Conservation (phyloP, 805 yeast species). For the Saturnispora serradocipensis region DNA sequence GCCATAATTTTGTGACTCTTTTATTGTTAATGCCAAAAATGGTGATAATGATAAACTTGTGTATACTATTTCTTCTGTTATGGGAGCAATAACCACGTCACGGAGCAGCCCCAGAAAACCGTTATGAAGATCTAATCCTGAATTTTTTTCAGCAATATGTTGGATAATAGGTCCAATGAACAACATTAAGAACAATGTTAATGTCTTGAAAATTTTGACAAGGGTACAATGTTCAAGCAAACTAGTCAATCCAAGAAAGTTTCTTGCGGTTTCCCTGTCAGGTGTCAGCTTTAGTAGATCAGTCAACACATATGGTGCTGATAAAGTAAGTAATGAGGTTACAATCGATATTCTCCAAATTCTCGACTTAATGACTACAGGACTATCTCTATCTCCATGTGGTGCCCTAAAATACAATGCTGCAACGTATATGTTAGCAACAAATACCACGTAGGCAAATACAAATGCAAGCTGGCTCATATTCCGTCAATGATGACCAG, state of each 20-base stretch:
- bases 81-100: constrained; percentile 60
- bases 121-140: constrained; percentile 2
- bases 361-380: constrained; percentile 33
- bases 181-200: constrained; percentile 20
- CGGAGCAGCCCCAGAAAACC: constrained; percentile 26
- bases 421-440: constrained; percentile 40
- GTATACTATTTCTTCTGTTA: constrained; percentile 70
- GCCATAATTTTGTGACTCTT: neutral
- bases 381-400: constrained; percentile 32
- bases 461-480: constrained; percentile 11
- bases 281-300: constrained; percentile 12
- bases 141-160: neutral
- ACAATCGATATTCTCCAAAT: constrained; percentile 29
- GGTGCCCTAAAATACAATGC: constrained; percentile 28
- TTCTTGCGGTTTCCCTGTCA: constrained; percentile 1
- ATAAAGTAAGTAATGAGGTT: constrained; percentile 24
- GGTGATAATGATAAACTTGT: constrained; percentile 31
- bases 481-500: neutral
- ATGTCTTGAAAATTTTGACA: constrained; percentile 7
- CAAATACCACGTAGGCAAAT: constrained; percentile 21
- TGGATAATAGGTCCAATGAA: constrained; percentile 29
- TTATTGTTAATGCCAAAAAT: constrained; percentile 6
- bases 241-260: constrained; percentile 15
- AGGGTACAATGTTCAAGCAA: neutral
- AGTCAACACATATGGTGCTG: constrained; percentile 27